Evolutionary conservation across 176 grass and related monocot genomes (phyloP), one percentile per base, ranked within the genome.

Genomic region (Carex pumila): DNA sequence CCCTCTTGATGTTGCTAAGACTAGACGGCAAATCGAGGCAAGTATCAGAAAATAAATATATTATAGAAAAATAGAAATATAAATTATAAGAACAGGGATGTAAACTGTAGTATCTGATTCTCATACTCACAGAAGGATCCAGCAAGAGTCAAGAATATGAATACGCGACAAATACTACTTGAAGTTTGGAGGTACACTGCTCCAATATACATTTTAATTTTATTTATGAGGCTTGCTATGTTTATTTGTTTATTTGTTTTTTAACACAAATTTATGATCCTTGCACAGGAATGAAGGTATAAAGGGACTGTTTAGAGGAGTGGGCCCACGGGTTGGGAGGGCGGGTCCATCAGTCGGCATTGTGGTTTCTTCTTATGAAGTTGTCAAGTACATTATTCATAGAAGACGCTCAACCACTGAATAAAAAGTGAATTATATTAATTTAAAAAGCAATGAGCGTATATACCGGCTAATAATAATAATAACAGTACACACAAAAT

Each of bases 1-100:
- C 75, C 95, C 95, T 91, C 89, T 94, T 8, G 92, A 98, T 94
- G 95, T 98, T 56, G 95, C 92, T 52, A 98, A 94, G 75, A 98
- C 95, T 57, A 85, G 95, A 52, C 87, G 89, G 86, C 95, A 94
- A 70, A 98, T 98, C 86, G 95, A 98, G 91, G 92, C 79, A 87
- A 91, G 85, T 73, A 18, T 31, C 73, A 54, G 47, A 55, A 77
- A 31, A 55, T 76, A 77, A 77, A 77, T n/a, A 7, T 50, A 52
- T 73, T 12, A 19, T 12, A 72, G 12, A 31, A 21, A 18, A 5
- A 0, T 45, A 41, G 31, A 79, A 82, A 9, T 65, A 82, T 1
- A 19, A 36, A 19, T 65, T 68, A 41, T 60, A 50, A 49, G 15
- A 36, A 36, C 39, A 39, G 32, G 52, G 12, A 15, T 18, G 4